Evolutionary conservation across 768 basidiomycete species (phyloP), one percentile per base, ranked within the genome.

Genomic region (Galerina marginata): DNA sequence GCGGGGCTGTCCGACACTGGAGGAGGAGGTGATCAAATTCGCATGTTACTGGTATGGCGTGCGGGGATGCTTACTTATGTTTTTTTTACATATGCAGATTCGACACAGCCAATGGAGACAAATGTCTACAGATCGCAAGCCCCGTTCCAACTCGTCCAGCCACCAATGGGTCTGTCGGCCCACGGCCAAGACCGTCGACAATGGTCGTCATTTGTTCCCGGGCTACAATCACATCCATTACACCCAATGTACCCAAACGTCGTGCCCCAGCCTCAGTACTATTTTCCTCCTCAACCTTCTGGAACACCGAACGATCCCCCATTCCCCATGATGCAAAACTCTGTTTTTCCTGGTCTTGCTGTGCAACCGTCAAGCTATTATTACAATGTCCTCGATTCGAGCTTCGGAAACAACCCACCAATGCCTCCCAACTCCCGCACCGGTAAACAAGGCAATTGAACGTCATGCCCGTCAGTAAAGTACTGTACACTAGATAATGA

Each of bases 191-290:
- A 59, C 37, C 45, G 40, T 16, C 54, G 45, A 15, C 61, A 60
- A 20, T 62, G 58, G 64, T 42, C 51, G n/a, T 44, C 61, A 14
- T 37, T 26, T 44, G 33, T 42, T 42, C 45, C 60, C 14, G 58
- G 45, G n/a, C 52, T 42, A 15, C 55, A 59, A 26, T 50, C 67
- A 16, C 53, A 25, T 45, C 58, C 49, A 9, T 36, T 61, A 40
- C 66, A 65, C 45, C 60, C 68, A n/a, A 51, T 68, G 64, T 69
- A 75, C 65, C 39, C 69, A 20, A 71, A 62, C 25, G 66, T 57
- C 59, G 69, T 56, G 64, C 67, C 66, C 7, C 65, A 68, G 33
- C 65, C 48, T 6, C 69, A 61, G 56, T 70, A 63, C 59, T 66
- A 50, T 60, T 67, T 52, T 59, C 63, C 66, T 1, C 60, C 67